Evolutionary conservation across 768 basidiomycete species (phyloP).

Genomic region (Cystofilobasidium ferigula): DNA sequence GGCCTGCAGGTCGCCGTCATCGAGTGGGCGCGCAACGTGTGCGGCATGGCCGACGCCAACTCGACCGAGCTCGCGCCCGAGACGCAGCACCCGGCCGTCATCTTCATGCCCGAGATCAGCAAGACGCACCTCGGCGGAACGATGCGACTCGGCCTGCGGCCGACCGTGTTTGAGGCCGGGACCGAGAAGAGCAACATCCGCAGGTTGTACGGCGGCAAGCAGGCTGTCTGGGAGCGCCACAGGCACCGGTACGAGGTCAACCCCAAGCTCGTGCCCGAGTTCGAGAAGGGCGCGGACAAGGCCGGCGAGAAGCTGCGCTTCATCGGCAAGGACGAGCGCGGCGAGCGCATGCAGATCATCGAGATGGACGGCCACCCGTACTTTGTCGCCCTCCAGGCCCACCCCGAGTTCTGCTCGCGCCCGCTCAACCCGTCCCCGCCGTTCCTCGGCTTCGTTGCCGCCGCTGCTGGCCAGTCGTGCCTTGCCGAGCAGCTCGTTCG

Average conservation of each 20-base stretch:
- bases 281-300: slow-evolving; percentile 41
- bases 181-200: slow-evolving; percentile 57
- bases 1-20: slow-evolving; percentile 95
- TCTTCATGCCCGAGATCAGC: slow-evolving; percentile 99
- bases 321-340: slow-evolving; percentile 83
- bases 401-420: slow-evolving; percentile 96
- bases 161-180: slow-evolving; percentile 70
- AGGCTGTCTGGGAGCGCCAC: slow-evolving; percentile 88
- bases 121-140: slow-evolving; percentile 97
- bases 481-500: slow-evolving; percentile 60
- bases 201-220: slow-evolving; percentile 68
- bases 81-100: slow-evolving; percentile 59
- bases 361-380: slow-evolving; percentile 84
- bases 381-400: slow-evolving; percentile 88
- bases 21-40: slow-evolving; percentile 82
- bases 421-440: slow-evolving; percentile 95
- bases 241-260: slow-evolving; percentile 94
- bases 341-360: slow-evolving; percentile 93
- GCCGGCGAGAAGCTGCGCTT: slow-evolving; percentile 58
- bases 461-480: slow-evolving; percentile 50
- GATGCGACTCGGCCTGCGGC: slow-evolving; percentile 98
- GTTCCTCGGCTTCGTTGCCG: slow-evolving; percentile 90
- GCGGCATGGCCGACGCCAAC: slow-evolving; percentile 66
- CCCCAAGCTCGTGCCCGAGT: slow-evolving; percentile 64
- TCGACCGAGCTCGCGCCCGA: slow-evolving; percentile 65